A percentile compares a stretch with the other conserved stretches of the same genome.
phyloP scores from a whole-genome alignment of 1,139 yeast genomes.

The Ogataea hybrid region DNA sequence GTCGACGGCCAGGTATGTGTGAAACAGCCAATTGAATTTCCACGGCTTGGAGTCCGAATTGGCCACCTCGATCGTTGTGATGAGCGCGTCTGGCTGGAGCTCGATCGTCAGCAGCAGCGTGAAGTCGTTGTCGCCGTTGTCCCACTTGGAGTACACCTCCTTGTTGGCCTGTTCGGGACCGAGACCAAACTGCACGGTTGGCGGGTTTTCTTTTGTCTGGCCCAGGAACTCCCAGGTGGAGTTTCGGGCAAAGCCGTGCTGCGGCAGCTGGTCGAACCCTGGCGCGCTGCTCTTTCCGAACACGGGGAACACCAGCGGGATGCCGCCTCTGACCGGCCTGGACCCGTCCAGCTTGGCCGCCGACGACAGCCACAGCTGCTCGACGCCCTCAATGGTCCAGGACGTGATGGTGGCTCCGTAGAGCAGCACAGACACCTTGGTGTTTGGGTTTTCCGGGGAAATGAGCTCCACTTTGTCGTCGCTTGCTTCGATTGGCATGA shows the following conservation, averaged over 20 bases:
- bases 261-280: conserved; percentile 59
- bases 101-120: conserved; percentile 71
- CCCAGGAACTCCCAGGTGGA: conserved; percentile 93
- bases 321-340: conserved; percentile 95
- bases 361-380: conserved; percentile 68
- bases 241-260: conserved; percentile 94
- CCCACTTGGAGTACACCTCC: conserved; percentile 57
- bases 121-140: conserved; percentile 63
- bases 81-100: conserved; percentile 52
- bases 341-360: conserved; percentile 88
- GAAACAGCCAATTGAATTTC: conserved; percentile 94
- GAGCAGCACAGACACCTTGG: conserved; percentile 66
- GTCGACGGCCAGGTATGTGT: conserved; percentile 76
- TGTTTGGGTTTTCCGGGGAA: conserved; percentile 49
- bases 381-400: conserved; percentile 71
- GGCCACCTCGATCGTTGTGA: conserved; percentile 69
- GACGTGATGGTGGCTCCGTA: conserved; percentile 88
- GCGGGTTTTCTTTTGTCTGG: conserved; percentile 57
- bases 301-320: conserved; percentile 93
- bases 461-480: conserved; percentile 61
- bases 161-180: conserved; percentile 76
- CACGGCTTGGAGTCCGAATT: conserved; percentile 64
- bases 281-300: conserved; percentile 70
- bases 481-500: conserved; percentile 62
- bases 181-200: conserved; percentile 84